These are phyloP conservation scores for Backusella tarrabulga DNA, from an alignment of 192 early-diverging fungal genomes.

Conservation along the genomic window DNA sequence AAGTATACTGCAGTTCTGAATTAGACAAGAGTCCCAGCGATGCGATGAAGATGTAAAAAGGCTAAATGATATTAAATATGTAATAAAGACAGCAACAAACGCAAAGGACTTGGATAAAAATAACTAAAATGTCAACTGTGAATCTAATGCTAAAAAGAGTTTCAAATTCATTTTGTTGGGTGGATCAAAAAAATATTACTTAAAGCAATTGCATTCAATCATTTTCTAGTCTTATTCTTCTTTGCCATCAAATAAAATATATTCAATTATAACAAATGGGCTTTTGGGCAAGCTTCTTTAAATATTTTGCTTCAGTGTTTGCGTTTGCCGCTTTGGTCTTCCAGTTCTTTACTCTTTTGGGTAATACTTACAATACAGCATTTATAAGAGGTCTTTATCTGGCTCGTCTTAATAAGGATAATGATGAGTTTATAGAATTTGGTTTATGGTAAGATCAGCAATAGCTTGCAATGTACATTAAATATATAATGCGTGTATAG, in stretches of 20 bases:
- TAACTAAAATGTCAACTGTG: not conserved
- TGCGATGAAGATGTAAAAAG: slow-evolving; percentile 20
- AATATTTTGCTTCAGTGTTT: not conserved
- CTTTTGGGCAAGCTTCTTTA: not conserved
- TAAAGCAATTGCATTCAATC: not conserved
- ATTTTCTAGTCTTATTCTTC: not conserved
- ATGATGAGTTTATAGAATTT: not conserved
- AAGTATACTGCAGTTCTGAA: not conserved
- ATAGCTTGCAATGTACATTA: not conserved
- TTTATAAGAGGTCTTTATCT: not conserved
- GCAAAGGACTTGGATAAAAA: not conserved
- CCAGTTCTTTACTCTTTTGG: not conserved
- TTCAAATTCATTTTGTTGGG: not conserved
- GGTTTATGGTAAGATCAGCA: not conserved
- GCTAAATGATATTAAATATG: not conserved
- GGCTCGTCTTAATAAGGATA: not conserved
- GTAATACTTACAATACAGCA: not conserved
- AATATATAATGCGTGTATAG: not conserved
- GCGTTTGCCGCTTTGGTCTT: not conserved
- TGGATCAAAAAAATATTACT: not conserved
- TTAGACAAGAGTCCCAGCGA: slow-evolving; percentile 10
- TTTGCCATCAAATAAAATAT: not conserved
- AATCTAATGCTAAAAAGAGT: not conserved
- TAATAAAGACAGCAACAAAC: slow-evolving; percentile 7
- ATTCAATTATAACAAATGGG: not conserved